Conservation (phyloP, 495 filamentous ascomycete genomes). For the Aspergillus hancockii region DNA sequence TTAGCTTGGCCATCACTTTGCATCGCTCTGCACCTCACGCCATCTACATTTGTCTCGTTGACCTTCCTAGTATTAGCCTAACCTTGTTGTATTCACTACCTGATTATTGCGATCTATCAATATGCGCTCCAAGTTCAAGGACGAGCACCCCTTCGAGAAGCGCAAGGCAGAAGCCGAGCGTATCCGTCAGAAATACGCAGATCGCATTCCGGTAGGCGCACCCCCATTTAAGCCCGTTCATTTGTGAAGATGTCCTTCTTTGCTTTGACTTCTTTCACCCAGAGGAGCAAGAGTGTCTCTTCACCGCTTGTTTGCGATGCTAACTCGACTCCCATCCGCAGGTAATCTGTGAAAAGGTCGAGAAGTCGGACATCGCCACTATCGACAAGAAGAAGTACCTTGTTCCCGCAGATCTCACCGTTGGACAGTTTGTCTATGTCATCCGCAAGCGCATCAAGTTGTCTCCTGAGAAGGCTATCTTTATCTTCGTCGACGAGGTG, state of each 20-base stretch:
- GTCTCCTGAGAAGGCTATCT: constrained; percentile 99
- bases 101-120: constrained; percentile 41
- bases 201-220: constrained; percentile 85
- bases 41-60: constrained; percentile 9
- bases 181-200: constrained; percentile 97
- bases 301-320: constrained; percentile 46
- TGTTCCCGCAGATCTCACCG: constrained; percentile 94
- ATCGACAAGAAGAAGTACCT: constrained; percentile 99
- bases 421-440: constrained; percentile 99
- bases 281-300: not conserved
- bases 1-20: constrained; percentile 17
- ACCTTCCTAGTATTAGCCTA: constrained; percentile 8
- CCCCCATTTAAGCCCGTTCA: not conserved
- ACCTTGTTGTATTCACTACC: constrained; percentile 21
- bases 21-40: constrained; percentile 12
- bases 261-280: not conserved
- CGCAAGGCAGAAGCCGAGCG: constrained; percentile 97
- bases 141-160: constrained; percentile 99
- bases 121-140: constrained; percentile 99
- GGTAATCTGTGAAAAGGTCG: constrained; percentile 99
- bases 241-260: not conserved
- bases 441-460: constrained; percentile 99
- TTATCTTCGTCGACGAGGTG: constrained; percentile 99
- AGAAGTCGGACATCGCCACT: constrained; percentile 98
- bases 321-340: constrained; percentile 40